Base-by-base conservation (phyloP, 257 asterid species). In the Penstemon newberryi region DNA sequence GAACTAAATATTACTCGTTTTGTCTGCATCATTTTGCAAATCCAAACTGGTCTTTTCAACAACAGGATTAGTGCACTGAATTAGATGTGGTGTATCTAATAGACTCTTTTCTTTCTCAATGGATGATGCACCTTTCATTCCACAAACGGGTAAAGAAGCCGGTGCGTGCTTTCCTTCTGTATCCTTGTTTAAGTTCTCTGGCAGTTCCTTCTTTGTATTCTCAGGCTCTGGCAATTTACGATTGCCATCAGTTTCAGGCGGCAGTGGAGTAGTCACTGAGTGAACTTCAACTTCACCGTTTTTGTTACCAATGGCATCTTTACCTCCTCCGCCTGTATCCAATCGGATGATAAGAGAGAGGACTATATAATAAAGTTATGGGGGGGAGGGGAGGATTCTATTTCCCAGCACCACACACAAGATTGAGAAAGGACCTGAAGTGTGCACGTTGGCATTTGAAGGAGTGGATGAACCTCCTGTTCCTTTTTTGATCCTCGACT, bases 401-500 rank as follows among this genome's bases (percentile, higher is more conserved):
- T 9, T 10, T 56, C 6, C 33, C 53, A 72, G 64, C 41, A 75
- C 3, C 0, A 8, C 25, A 56, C 69, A 49, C 45, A 65, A 77
- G 79, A 41, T 56, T 44, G 70, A 45, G 65, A 74, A 49, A 15
- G 49, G 50, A 92, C 98, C 93, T 78, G 88, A 67, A 37, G 86
- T 41, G 51, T 77, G 78, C 62, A 77, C 51, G 52, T 61, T 81
- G 69, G 89, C 66, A 79, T 42, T 72, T 46, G 85, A 68, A 78
- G 91, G 81, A 60, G 73, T 56, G 55, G 79, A 80, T 66, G 88
- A 54, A 62, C 78, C 83, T 70, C 84, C 96, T 7, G 78, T 59
- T 74, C 91, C 96, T 72, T 84, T 93, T 69, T 80, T 90, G 60
- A 80, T 70, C 87, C 84, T 93, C 7, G 89, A 72, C 98, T 93